Base-by-base conservation (phyloP, 805 yeast species). In the Candida sphagnicola region DNA sequence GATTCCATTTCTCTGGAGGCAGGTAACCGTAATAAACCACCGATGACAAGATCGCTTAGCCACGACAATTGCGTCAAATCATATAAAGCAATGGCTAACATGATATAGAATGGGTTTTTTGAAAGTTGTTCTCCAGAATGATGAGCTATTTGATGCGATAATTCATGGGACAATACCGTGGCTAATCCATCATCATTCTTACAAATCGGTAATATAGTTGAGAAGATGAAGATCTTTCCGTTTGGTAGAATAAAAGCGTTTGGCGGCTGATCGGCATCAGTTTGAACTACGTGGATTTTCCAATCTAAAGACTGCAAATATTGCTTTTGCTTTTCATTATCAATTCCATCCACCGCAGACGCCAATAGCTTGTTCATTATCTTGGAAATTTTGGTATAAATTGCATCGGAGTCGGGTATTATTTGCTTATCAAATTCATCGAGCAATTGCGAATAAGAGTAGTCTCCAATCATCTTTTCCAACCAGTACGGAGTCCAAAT, bases 181-280 rank as follows among this genome's bases (percentile, higher is more conserved):
- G 98, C 98, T 32, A 93, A 62, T 2, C 96, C 97, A 56, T 88
- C 95, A 37, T 88, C 95, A 53, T 85, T 80, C 18, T 67, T 64
- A 57, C 95, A 82, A 21, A 93, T 77, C 1, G 85, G 84, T 34
- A 93, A 56, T 29, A 93, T 86, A 8, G 85, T 77, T 33, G 82
- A 72, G 54, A 85, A 87, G 14, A 93, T 89, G 62, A 93, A 93
- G 31, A 93, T 95, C 59, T 90, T 90, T 5, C 99, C 99, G 44
- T 93, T 91, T 15, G 98, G 98, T 25, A 93, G 68, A 14, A 93
- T 96, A 62, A 93, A 91, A 1, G 99, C 99, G 62, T 93, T 93
- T 2, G 99, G 98, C 12, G 95, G 90, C 24, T 62, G 61, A 2
- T 83, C 78, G 41, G 78, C 82, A 45, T 82, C 75, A 15, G 87